Evolutionary conservation across 768 basidiomycete species (phyloP), one percentile per base, ranked within the genome.

Genomic region (Tricholoma bakamatsutake): DNA sequence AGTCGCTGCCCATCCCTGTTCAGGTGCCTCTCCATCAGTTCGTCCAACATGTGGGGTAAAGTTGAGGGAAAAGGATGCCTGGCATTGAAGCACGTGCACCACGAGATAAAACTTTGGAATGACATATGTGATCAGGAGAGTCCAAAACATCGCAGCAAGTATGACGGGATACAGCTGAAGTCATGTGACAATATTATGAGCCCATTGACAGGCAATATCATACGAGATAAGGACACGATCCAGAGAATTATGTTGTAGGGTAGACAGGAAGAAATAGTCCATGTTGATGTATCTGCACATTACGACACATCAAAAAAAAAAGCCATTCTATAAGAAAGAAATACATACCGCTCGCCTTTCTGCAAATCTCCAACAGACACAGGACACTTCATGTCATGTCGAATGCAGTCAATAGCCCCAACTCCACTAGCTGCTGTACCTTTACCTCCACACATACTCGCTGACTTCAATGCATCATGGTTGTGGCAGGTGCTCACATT

Each of bases 71-170:
- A 58, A 69, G 11, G 21, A 52, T 4, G 47, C 18, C n/a, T 66
- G 64, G 50, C 70, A 69, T 12, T 18, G n/a, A 11, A 46, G 37
- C 3, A 31, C 43, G 42, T 73, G 71, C 10, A 65, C 63, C 0
- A 62, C 52, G 1, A 70, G 52, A 45, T 72, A 71, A 30, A 72
- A 68, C 52, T 71, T 71, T 1, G 72, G 72, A 12, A 73, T 57
- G 2, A 64, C 39, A 31, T 56, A 64, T 0, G 35, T 30, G 31
- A 60, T n/a, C 1, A 57, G 46, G 46, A 47, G 46, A 47, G 46
- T 28, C 1, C 7, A 9, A 49, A 34, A 39, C 5, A 24, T 28
- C 2, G 24, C 33, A 47, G 1, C 10, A 15, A 18, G 46, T 51
- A 21, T 43, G 35, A 45, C 11, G 1, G 45, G 54, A 45, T 64